phyloP scores from a whole-genome alignment of 148 eudicot genomes.

The Spergularia bocconei region DNA sequence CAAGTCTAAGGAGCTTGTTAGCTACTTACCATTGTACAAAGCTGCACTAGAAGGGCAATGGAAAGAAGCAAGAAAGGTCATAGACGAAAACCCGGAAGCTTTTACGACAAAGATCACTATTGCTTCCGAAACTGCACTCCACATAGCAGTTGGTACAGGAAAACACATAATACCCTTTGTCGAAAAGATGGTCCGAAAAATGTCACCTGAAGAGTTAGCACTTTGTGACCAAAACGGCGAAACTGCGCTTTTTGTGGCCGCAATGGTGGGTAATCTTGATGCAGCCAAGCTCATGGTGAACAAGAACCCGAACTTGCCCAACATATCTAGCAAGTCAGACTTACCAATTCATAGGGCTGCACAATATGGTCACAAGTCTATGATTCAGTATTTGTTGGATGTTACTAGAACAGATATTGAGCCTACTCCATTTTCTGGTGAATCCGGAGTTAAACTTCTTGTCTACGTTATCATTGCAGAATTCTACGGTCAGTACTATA shows the following conservation, averaged over 20 bases:
- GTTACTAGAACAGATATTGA: constrained; percentile 19
- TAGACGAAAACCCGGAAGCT: constrained; percentile 29
- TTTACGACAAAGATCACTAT: constrained; percentile 24
- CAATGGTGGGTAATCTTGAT: constrained; percentile 24
- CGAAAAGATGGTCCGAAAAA: constrained; percentile 13
- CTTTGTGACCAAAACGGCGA: constrained; percentile 30
- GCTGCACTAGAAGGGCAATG: constrained; percentile 30
- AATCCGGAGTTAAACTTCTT: constrained; percentile 22
- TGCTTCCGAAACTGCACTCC: constrained; percentile 33
- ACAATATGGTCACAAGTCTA: constrained; percentile 21
- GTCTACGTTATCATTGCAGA: constrained; percentile 20
- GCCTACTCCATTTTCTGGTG: constrained; percentile 22
- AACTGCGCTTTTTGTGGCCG: constrained; percentile 27
- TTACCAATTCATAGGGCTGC: constrained; percentile 31
- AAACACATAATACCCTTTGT: constrained; percentile 4
- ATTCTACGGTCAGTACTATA: constrained; percentile 21
- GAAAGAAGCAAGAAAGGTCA: constrained; percentile 24
- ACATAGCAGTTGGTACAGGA: constrained; percentile 32
- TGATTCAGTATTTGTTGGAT: constrained; percentile 11
- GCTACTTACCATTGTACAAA: constrained; percentile 31
- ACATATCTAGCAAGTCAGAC: constrained; percentile 23
- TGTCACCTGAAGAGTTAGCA: constrained; percentile 25
- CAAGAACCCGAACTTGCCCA: constrained; percentile 31
- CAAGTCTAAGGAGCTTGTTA: constrained; percentile 20
- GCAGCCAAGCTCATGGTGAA: constrained; percentile 24